A percentile compares a stretch with the other conserved stretches of the same genome.
phyloP scores from a whole-genome alignment of 768 basidiomycete genomes.

The Rhodotorula paludigena region DNA sequence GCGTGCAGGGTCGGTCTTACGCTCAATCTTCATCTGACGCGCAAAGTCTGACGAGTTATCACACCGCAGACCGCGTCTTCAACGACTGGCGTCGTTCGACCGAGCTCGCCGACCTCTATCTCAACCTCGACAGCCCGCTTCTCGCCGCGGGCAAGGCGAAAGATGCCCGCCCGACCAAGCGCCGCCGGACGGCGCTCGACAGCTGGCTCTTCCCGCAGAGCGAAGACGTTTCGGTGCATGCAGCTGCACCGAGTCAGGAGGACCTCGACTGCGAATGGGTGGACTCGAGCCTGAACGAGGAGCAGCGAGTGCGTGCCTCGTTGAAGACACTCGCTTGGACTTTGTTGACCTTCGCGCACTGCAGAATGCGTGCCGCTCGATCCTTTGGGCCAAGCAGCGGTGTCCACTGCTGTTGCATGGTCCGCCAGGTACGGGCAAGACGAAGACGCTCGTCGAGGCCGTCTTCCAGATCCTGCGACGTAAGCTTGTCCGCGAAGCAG shows the following conservation, averaged over 20 bases:
- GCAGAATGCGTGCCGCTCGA: slow-evolving; percentile 42
- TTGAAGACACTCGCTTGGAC: too few species aligned
- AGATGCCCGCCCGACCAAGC: background rate
- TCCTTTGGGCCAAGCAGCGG: slow-evolving; percentile 30
- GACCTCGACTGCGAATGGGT: slow-evolving; percentile 28
- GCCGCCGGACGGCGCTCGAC: slow-evolving; percentile 12
- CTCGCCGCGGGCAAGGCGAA: background rate
- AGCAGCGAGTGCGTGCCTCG: slow-evolving; percentile 41
- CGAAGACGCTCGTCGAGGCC: slow-evolving; percentile 44
- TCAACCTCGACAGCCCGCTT: slow-evolving; percentile 5
- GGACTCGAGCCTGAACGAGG: slow-evolving; percentile 44
- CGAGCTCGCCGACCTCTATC: slow-evolving; percentile 16
- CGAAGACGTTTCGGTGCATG: slow-evolving; percentile 12
- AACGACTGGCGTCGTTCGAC: slow-evolving; percentile 9
- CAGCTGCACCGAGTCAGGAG: background rate
- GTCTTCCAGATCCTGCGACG: slow-evolving; percentile 45
- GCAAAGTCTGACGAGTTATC: background rate
- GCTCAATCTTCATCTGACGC: too few species aligned
- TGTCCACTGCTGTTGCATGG: slow-evolving; percentile 47
- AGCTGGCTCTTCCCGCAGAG: slow-evolving; percentile 45
- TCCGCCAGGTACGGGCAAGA: slow-evolving; percentile 46
- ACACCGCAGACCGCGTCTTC: slow-evolving; percentile 38
- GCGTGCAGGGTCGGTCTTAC: slow-evolving; percentile 35
- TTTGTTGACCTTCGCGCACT: background rate
- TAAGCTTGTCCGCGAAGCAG: too few species aligned